Conservation (phyloP, 768 basidiomycete species). For the Galerina sulciceps region DNA sequence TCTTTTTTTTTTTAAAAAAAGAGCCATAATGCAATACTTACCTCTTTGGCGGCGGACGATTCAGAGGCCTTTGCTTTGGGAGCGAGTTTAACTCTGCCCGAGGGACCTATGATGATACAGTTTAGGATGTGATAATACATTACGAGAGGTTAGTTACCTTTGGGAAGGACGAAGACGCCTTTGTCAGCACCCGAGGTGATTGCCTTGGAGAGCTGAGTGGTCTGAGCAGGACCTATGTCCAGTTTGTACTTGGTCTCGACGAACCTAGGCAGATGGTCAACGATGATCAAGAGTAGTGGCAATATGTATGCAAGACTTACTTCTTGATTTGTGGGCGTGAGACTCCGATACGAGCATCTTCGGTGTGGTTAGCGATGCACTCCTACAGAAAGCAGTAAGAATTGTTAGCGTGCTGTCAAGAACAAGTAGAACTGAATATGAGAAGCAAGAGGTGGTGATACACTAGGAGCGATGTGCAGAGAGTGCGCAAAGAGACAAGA, state of each 20-base stretch:
- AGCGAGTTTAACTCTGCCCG: constrained; percentile 78
- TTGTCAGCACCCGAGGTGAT: constrained; percentile 84
- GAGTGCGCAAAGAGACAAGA: constrained; percentile 2
- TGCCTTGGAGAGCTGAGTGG: constrained; percentile 78
- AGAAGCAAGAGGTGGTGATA: background rate
- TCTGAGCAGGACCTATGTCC: constrained; percentile 78
- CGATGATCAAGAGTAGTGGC: constrained; percentile 15
- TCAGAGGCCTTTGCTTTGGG: constrained; percentile 47
- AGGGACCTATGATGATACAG: constrained; percentile 47
- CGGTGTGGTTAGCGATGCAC: constrained; percentile 73
- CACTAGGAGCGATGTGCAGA: background rate
- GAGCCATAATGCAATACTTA: constrained; percentile 17
- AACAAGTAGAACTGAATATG: background rate
- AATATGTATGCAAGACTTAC: constrained; percentile 41
- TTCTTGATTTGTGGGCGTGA: constrained; percentile 95
- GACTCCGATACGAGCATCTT: constrained; percentile 82
- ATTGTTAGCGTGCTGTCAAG: constrained; percentile 18
- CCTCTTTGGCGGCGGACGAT: constrained; percentile 44
- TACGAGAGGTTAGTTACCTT: constrained; percentile 54
- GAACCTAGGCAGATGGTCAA: constrained; percentile 51
- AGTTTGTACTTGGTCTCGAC: constrained; percentile 85
- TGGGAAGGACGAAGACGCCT: constrained; percentile 83
- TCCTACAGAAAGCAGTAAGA: constrained; percentile 55
- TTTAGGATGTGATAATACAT: background rate
- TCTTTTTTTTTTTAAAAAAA: no score